phyloP scores from a whole-genome alignment of 495 filamentous ascomycete genomes.

The Pyrenopolyporus hunteri region DNA sequence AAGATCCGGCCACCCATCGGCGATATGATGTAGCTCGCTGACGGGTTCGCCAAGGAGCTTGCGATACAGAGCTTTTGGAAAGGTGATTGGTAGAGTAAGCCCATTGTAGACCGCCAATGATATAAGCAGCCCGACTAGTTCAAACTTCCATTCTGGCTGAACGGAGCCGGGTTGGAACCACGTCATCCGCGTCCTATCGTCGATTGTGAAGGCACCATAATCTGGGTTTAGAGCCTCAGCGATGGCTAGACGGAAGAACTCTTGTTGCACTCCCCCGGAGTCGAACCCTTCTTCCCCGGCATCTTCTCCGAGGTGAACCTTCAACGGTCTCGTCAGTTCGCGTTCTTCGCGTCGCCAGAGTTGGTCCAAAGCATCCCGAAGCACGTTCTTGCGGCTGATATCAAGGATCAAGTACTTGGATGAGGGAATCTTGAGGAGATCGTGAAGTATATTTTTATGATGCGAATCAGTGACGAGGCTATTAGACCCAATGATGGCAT shows the following conservation, averaged over 20 bases:
- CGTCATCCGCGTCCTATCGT: constrained; percentile 72
- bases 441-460: constrained; percentile 58
- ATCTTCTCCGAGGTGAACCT: constrained; percentile 81
- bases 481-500: constrained; percentile 60
- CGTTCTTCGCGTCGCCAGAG: constrained; percentile 84
- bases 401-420: constrained; percentile 78
- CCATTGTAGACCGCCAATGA: constrained; percentile 95
- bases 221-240: constrained; percentile 76
- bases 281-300: constrained; percentile 89
- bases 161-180: constrained; percentile 86
- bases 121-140: constrained; percentile 84
- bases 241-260: constrained; percentile 88
- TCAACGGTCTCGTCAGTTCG: constrained; percentile 83
- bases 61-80: constrained; percentile 83
- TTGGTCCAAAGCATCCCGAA: constrained; percentile 83
- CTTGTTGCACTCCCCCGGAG: constrained; percentile 92
- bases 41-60: constrained; percentile 72
- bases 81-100: constrained; percentile 83
- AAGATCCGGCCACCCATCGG: constrained; percentile 86
- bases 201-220: constrained; percentile 76
- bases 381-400: constrained; percentile 70
- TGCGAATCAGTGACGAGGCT: constrained; percentile 52
- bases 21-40: constrained; percentile 72
- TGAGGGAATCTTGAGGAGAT: constrained; percentile 66
- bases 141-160: constrained; percentile 86